Evolutionary conservation across 2,329 filamentous ascomycete species (phyloP), one percentile per base, ranked within the genome.

Genomic region (Fusarium concolor): DNA sequence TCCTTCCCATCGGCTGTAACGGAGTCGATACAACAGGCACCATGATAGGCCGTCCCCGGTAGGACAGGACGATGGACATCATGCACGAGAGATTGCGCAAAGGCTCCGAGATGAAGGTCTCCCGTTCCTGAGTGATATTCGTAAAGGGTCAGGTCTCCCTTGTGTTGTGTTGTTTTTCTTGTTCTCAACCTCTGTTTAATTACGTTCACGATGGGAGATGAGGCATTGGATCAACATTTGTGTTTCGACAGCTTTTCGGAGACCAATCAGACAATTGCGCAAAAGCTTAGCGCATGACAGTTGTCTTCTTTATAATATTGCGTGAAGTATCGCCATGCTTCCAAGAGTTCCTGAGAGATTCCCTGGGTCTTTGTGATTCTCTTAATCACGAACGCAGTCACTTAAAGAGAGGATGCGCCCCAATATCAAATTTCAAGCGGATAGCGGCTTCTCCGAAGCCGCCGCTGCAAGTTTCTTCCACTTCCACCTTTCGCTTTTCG

Each of bases 71-170:
- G 44, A 65, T 33, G 26, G 31, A 28, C 46, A 54, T 58, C 35
- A 59, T 47, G 65, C 60, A 56, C 41, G 22, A 68, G 65, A 66
- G 65, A 57, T 66, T 69, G 56, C 52, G 33, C 46, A 49, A 67
- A 35, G 33, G 39, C 41, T 33, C 46, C 44, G 50, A 47, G 38
- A 69, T 62, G 51, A 68, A 51, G 41, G 29, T 31, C 37, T 62
- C 22, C 47, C 29, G 65, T 58, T 62, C 29, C 41, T 39, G 33
- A n/a, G 31, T 12, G 37, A 44, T 26, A 38, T 46, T 28, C 43
- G 26, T 44, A 47, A 22, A 43, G 50, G n/a, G 14, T 44, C 50
- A 35, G 45, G 5, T 39, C 38, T 42, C n/a, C 41, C 42, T 41
- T 33, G 14, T 55, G 18, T 38, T 9, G 42, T 35, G 31, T 51